Evolutionary conservation across 768 basidiomycete species (phyloP), one percentile per base, ranked within the genome.

Genomic region (Russula compacta): DNA sequence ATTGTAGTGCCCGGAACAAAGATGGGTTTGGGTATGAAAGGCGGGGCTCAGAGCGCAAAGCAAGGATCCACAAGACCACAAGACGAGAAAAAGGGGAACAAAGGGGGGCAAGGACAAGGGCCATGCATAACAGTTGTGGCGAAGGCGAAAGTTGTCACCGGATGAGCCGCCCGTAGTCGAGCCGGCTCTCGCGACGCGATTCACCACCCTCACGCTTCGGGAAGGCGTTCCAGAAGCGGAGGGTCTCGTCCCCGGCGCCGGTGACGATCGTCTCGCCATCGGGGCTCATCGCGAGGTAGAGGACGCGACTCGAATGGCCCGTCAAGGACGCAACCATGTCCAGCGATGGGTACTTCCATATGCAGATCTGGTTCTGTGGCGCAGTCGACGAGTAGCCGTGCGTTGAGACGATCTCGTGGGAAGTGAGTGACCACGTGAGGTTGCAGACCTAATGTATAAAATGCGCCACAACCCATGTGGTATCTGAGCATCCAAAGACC

Each of bases 241-340:
- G 75, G 4, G 95, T 99, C 75, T 98, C 95, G 72, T 99, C 95
- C 0, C 95, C 95, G 0, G 95, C 95, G 15, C 95, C 95, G 0
- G 95, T 98, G 32, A 98, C 97, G 64, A 98, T 98, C 0, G 95
- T 98, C 75, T 95, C 92, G 17, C 95, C 94, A 67, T 97, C 95
- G 0, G 95, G 95, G 69, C 87, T 90, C 91, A 95, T 94, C 3
- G 95, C 95, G n/a, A 98, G 85, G 71, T 95, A 95, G 36, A 98
- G 77, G 17, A 99, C 95, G 50, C 95, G 89, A 71, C 89, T 91
- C 0, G 93, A 92, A 71, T 99, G 95, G 8, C 95, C 95, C 0
- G 92, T 90, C 8, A 99, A 78, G 7, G 91, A 92, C 0, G 94
- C 95, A 7, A 98, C 95, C 83, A 95, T 95, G 64, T 88, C 86